phyloP scores from a whole-genome alignment of 768 basidiomycete genomes.

The Rhodotorula diobovata region DNA sequence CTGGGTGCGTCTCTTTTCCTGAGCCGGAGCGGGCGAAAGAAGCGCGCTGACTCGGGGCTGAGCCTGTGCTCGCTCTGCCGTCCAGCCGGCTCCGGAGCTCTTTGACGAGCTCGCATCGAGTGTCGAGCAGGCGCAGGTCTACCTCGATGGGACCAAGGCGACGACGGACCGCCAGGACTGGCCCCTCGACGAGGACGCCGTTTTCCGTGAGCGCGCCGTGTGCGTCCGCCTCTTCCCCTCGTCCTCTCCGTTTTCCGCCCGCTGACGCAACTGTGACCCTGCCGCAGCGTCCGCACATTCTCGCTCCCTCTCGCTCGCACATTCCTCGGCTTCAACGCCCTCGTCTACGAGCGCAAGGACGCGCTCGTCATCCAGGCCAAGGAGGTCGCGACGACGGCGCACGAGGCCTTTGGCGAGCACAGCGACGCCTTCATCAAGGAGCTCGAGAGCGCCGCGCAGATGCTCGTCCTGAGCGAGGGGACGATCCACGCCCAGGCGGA shows the following conservation, averaged over 20 bases:
- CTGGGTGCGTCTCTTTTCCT: conserved; percentile 15
- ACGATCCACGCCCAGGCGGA: conserved; percentile 17
- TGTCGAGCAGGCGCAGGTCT: not conserved
- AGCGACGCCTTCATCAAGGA: not conserved
- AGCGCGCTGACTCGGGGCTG: too few species aligned
- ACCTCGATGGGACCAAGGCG: not conserved
- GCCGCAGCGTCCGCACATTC: conserved; percentile 16
- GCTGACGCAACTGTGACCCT: not conserved
- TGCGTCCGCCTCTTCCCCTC: not conserved
- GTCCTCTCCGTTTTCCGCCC: too few species aligned
- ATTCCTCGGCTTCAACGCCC: conserved; percentile 21
- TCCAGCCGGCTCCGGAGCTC: conserved; percentile 21
- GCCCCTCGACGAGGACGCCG: not conserved
- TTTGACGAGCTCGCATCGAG: not conserved
- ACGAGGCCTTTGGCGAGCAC: not conserved
- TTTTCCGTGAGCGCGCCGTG: too few species aligned
- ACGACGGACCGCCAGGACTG: not conserved
- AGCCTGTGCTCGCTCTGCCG: not conserved
- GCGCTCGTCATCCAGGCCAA: not conserved
- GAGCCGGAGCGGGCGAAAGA: fast-evolving
- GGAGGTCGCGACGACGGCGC: not conserved
- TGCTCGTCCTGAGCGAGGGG: conserved; percentile 1
- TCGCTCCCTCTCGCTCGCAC: conserved; percentile 23
- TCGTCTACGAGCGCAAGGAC: conserved; percentile 29
- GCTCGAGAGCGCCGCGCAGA: not conserved